These are phyloP conservation scores for Podaxis mareebaensis DNA, from an alignment of 768 basidiomycete species.

Conservation along the genomic window DNA sequence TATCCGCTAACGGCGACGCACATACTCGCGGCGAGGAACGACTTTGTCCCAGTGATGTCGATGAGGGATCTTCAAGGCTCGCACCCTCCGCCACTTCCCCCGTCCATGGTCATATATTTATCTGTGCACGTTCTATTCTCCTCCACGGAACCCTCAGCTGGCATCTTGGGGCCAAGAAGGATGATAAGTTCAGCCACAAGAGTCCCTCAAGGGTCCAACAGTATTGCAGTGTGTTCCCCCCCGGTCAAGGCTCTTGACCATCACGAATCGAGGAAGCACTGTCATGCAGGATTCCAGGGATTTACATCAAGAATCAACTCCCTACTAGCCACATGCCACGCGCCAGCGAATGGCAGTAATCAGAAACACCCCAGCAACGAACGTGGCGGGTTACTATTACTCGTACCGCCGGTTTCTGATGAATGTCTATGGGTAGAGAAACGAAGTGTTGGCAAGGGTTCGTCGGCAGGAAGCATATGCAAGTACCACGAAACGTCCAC, in stretches of 20 bases:
- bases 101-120: neutral
- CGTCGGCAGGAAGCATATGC: neutral
- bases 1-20: neutral
- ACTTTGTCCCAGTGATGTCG: neutral
- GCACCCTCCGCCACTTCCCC: neutral
- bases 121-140: neutral
- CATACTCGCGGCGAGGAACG: neutral
- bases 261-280: constrained; percentile 5
- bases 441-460: neutral
- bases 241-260: neutral
- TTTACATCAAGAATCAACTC: constrained; percentile 4
- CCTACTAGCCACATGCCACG: neutral
- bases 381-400: neutral
- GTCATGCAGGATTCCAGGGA: neutral
- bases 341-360: neutral
- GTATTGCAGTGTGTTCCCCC: neutral
- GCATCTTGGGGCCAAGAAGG: neutral
- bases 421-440: neutral
- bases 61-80: neutral
- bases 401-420: constrained; percentile 13
- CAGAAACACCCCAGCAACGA: neutral
- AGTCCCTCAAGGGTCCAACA: neutral
- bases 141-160: neutral
- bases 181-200: neutral
- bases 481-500: neutral